Conservation (phyloP, 2,329 filamentous ascomycete genomes). For the Didymellaceae sp. region DNA sequence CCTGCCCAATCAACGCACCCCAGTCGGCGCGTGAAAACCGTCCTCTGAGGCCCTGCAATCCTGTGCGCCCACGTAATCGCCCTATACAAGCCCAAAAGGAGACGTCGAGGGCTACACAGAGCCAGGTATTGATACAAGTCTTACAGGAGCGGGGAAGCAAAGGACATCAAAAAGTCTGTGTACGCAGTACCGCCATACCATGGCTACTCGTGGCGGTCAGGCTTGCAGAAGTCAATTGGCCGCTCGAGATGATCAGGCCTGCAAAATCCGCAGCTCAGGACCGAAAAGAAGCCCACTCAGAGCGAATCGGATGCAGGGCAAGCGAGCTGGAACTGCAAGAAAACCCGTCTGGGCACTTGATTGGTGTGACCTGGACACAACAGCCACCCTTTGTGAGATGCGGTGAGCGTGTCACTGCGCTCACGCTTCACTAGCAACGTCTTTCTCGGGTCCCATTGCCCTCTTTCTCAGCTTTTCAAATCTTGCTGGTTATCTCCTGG, state of each 20-base stretch:
- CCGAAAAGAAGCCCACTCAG: constrained; percentile 20
- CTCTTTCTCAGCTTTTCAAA: too few relatives aligned
- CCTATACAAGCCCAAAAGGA: constrained; percentile 18
- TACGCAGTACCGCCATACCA: constrained; percentile 27
- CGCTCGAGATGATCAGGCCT: constrained; percentile 18
- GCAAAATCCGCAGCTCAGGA: constrained; percentile 30
- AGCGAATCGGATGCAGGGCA: constrained; percentile 29
- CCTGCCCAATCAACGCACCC: constrained; percentile 10
- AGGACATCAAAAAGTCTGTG: constrained; percentile 16
- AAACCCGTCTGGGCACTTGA: constrained; percentile 20
- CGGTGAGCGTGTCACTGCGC: constrained; percentile 34
- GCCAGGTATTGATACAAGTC: constrained; percentile 21
- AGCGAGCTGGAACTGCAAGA: constrained; percentile 24
- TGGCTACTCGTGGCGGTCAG: constrained; percentile 39
- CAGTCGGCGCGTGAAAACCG: constrained; percentile 6
- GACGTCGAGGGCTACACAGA: constrained; percentile 18
- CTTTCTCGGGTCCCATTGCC: constrained; percentile 4
- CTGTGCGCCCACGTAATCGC: constrained; percentile 7
- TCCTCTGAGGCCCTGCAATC: constrained; percentile 12
- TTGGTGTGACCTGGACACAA: constrained; percentile 26
- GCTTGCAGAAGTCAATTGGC: constrained; percentile 14
- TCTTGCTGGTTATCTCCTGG: neutral
- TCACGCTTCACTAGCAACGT: constrained; percentile 20
- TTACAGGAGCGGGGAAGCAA: constrained; percentile 24
- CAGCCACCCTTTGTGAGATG: constrained; percentile 32